A percentile compares a stretch with the other conserved stretches of the same genome.
phyloP scores from a whole-genome alignment of 2,329 filamentous ascomycete species.

The Metarhizium sp. region DNA sequence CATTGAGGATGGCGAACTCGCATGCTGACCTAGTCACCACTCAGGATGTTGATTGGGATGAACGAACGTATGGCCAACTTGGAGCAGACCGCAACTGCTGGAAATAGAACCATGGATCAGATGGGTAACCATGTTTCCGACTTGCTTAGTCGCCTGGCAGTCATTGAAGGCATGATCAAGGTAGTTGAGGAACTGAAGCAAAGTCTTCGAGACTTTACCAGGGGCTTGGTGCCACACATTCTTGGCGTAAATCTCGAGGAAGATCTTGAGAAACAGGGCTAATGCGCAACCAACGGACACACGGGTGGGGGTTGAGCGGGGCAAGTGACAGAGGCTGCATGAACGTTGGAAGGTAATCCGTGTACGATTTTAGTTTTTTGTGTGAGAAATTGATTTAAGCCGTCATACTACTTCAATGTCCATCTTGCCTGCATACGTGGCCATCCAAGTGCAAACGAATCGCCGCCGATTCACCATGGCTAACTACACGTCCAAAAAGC shows the following conservation, averaged over 20 bases:
- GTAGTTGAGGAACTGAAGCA: slow-evolving; percentile 2
- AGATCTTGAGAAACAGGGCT: neutral
- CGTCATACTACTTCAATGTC: neutral
- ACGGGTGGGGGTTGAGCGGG: no score
- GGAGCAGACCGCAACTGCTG: neutral
- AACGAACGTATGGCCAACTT: neutral
- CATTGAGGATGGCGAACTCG: neutral
- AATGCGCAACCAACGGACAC: no score
- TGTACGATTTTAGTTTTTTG: no score
- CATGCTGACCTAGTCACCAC: neutral
- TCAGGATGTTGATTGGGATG: neutral
- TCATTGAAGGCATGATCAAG: neutral
- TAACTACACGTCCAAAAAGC: neutral
- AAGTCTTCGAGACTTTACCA: slow-evolving; percentile 3
- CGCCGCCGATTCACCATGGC: neutral
- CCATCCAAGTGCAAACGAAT: no score
- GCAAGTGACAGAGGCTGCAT: neutral
- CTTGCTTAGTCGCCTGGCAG: neutral
- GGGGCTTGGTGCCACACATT: slow-evolving; percentile 1
- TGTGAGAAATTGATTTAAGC: no score
- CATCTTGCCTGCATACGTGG: neutral
- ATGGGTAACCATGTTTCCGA: neutral
- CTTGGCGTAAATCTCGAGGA: neutral
- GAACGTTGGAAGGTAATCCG: neutral
- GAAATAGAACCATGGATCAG: neutral